These are phyloP conservation scores for Strobilomyces echinocephalus DNA, from an alignment of 768 basidiomycete species.

Conservation along the genomic window DNA sequence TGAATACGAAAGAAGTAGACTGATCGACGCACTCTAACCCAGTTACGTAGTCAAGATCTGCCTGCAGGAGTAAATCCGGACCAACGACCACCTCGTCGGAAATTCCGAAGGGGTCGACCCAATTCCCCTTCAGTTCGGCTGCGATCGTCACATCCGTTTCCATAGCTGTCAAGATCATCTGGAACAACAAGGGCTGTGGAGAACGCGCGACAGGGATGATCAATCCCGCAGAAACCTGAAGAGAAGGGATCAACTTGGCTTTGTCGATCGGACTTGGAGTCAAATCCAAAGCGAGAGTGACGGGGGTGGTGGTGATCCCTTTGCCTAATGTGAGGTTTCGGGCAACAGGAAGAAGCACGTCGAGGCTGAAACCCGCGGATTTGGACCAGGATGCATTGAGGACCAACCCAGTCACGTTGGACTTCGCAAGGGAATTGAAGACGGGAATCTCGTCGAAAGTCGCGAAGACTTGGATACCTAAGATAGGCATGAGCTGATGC, in stretches of 20 bases:
- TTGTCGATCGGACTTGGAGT: slow-evolving; percentile 1
- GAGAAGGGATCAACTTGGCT: not conserved
- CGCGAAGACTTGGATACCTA: slow-evolving; percentile 5
- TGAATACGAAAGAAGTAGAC: not conserved
- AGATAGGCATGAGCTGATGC: not conserved
- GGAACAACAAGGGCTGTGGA: not conserved
- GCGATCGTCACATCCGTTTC: not conserved
- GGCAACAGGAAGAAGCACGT: slow-evolving; percentile 1
- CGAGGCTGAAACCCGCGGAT: not conserved
- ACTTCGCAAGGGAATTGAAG: slow-evolving; percentile 1
- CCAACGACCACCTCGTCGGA: slow-evolving; percentile 1
- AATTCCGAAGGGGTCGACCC: slow-evolving; percentile 4
- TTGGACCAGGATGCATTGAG: slow-evolving; percentile 3
- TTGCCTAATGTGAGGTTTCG: slow-evolving; percentile 6
- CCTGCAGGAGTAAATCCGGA: slow-evolving; percentile 1
- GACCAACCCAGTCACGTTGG: slow-evolving; percentile 2
- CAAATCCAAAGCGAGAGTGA: slow-evolving; percentile 1
- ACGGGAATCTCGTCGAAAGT: slow-evolving; percentile 1
- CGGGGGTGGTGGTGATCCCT: slow-evolving; percentile 1
- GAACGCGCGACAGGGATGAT: slow-evolving; percentile 1
- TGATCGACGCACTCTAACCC: not conserved
- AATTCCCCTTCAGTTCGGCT: slow-evolving; percentile 2
- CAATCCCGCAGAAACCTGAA: slow-evolving; percentile 1
- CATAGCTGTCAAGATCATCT: slow-evolving; percentile 1
- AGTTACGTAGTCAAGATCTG: not conserved